Percentiles rank a stretch among this genome's conserved stretches.
Conservation (phyloP, 192 early-diverging fungal species). For the Coemansia nantahalensis region DNA sequence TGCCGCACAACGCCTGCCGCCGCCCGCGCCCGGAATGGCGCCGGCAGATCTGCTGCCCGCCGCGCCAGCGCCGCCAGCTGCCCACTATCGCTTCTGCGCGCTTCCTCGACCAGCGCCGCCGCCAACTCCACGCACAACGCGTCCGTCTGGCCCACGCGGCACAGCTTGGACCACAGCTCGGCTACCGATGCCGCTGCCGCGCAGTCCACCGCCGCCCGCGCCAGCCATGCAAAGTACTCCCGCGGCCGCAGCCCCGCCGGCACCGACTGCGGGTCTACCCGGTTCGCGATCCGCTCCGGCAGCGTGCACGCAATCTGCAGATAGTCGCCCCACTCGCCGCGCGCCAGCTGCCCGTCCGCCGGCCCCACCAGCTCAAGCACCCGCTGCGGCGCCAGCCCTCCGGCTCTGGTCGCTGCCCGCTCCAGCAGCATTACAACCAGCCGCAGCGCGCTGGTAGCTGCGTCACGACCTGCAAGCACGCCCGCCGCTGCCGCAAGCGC, state of each 20-base stretch:
- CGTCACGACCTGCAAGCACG: not conserved
- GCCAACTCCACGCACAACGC: slow-evolving; percentile 25
- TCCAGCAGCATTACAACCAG: not conserved
- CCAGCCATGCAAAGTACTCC: slow-evolving; percentile 26
- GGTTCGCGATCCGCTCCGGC: slow-evolving; percentile 39
- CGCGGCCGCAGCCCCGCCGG: slow-evolving; percentile 14
- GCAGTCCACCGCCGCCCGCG: slow-evolving; percentile 7
- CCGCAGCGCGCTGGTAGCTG: not conserved
- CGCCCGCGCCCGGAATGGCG: slow-evolving; percentile 19
- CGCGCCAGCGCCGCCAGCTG: not conserved
- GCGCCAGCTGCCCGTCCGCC: not conserved
- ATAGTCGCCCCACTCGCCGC: slow-evolving; percentile 20
- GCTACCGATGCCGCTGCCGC: not conserved
- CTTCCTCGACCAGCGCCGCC: slow-evolving; percentile 11
- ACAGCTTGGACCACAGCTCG: slow-evolving; percentile 39
- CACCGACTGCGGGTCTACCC: slow-evolving; percentile 27
- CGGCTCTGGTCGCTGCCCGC: not conserved
- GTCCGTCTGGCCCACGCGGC: slow-evolving; percentile 30
- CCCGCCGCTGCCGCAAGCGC: not conserved
- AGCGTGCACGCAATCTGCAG: slow-evolving; percentile 21
- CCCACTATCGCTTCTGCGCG: too few species aligned
- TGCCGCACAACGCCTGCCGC: slow-evolving; percentile 8
- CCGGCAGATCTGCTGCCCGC: slow-evolving; percentile 2
- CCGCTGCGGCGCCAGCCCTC: not conserved
- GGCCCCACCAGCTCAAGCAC: not conserved